A percentile compares a stretch with the other conserved stretches of the same genome.
Conservation (phyloP, 202 grass and related monocot genomes). For the Eragrostis tef region DNA sequence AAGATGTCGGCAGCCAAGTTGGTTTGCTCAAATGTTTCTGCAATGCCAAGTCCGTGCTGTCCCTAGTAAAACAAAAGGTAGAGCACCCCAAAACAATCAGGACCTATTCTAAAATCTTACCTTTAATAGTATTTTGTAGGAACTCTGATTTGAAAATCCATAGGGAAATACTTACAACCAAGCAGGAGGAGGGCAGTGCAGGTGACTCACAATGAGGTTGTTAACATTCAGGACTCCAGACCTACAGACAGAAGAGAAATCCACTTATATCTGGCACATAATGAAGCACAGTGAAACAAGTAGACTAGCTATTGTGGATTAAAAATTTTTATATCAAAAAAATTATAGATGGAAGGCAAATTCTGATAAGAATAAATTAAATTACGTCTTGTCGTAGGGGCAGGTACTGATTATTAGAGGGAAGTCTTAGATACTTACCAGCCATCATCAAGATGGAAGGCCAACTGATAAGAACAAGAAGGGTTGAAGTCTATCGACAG, state of each 20-base stretch:
- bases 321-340: constrained; percentile 5
- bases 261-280: constrained; percentile 34
- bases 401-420: constrained; percentile 6
- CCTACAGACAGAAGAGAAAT: constrained; percentile 54
- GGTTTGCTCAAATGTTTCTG: constrained; percentile 61
- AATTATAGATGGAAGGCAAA: constrained; percentile 22
- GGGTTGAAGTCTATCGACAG: constrained; percentile 82
- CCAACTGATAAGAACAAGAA: constrained; percentile 80
- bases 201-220: constrained; percentile 70
- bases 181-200: constrained; percentile 94
- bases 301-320: constrained; percentile 12
- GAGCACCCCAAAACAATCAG: constrained; percentile 23
- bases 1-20: constrained; percentile 71
- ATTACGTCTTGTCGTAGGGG: constrained; percentile 7
- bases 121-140: neutral
- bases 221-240: constrained; percentile 84
- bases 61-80: constrained; percentile 55
- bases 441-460: constrained; percentile 97
- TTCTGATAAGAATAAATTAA: constrained; percentile 38
- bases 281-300: constrained; percentile 22
- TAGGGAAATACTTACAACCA: constrained; percentile 73
- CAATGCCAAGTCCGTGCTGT: constrained; percentile 37
- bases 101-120: constrained; percentile 34
- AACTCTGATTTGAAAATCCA: constrained; percentile 20
- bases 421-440: constrained; percentile 60